Percentiles rank a stretch among this genome's conserved stretches.
Conservation (phyloP, 2,329 filamentous ascomycete species). For the Pseudogymnoascus sp. region DNA sequence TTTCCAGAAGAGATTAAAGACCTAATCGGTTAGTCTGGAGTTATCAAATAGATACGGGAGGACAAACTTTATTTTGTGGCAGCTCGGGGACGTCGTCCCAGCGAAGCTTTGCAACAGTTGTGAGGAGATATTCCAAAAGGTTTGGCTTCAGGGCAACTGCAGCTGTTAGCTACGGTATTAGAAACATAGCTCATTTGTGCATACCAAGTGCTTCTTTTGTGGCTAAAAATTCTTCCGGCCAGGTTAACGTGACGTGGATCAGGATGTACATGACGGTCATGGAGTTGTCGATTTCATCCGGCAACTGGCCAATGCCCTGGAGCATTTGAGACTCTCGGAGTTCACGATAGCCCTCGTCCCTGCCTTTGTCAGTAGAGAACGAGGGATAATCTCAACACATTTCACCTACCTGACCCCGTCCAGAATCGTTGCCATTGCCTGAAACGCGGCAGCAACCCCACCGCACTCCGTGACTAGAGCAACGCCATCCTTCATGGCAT, state of each 20-base stretch:
- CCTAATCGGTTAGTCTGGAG: constrained; percentile 35
- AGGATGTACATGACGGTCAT: constrained; percentile 57
- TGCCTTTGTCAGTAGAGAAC: constrained; percentile 34
- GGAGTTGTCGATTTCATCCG: constrained; percentile 55
- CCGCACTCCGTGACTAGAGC: constrained; percentile 44
- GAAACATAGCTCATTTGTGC: background rate
- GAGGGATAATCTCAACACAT: constrained; percentile 37
- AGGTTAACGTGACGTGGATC: constrained; percentile 50
- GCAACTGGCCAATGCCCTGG: constrained; percentile 22
- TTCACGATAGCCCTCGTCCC: constrained; percentile 24
- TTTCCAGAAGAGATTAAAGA: constrained; percentile 88
- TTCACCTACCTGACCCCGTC: constrained; percentile 28
- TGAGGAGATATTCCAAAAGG: constrained; percentile 65
- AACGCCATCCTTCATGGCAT: constrained; percentile 50
- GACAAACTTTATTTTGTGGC: constrained; percentile 55
- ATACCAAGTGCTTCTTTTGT: background rate
- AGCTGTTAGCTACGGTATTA: constrained; percentile 18
- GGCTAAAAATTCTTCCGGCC: constrained; percentile 40
- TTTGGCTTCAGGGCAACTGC: constrained; percentile 53
- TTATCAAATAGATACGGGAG: constrained; percentile 19
- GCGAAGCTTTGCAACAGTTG: constrained; percentile 59
- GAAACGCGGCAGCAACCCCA: constrained; percentile 23
- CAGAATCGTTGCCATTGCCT: constrained; percentile 26
- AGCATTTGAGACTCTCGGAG: constrained; percentile 24
- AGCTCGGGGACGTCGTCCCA: constrained; percentile 63